Percentiles rank a stretch among this genome's conserved stretches.
Conservation (phyloP, 2,329 filamentous ascomycete genomes). For the Alternaria brassicae region DNA sequence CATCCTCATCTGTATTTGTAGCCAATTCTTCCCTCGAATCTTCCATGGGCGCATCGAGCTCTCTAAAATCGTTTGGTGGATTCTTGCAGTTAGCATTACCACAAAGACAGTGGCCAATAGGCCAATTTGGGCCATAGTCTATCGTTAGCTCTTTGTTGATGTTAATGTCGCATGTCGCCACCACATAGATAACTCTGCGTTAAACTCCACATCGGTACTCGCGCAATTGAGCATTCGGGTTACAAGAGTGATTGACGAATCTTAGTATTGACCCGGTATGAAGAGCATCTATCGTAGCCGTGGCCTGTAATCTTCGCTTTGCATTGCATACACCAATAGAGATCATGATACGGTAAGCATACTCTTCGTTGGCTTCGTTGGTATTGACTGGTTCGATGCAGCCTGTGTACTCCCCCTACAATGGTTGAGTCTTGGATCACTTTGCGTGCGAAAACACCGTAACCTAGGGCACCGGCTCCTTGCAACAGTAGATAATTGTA, state of each 20-base stretch:
- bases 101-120: constrained; percentile 1
- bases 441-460: neutral
- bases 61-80: neutral
- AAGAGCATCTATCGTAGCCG: constrained; percentile 3
- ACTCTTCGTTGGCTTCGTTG: neutral
- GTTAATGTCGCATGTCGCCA: neutral
- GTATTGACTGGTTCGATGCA: neutral
- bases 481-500: neutral
- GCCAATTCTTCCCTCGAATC: neutral
- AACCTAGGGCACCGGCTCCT: neutral
- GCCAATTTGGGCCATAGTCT: constrained; percentile 15
- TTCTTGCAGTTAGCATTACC: neutral
- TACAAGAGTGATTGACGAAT: constrained; percentile 18
- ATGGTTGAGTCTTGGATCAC: neutral
- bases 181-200: constrained; percentile 5
- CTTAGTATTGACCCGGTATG: constrained; percentile 10
- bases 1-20: neutral
- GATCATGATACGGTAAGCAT: neutral
- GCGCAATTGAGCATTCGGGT: constrained; percentile 2
- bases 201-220: constrained; percentile 3
- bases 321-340: neutral
- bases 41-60: neutral
- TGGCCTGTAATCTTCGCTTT: neutral
- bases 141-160: constrained; percentile 14
- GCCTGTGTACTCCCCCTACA: neutral